Percentiles rank a stretch among this genome's conserved stretches.
phyloP scores from a whole-genome alignment of 306 rosid genomes.

The Fragaria nilgerrensis region DNA sequence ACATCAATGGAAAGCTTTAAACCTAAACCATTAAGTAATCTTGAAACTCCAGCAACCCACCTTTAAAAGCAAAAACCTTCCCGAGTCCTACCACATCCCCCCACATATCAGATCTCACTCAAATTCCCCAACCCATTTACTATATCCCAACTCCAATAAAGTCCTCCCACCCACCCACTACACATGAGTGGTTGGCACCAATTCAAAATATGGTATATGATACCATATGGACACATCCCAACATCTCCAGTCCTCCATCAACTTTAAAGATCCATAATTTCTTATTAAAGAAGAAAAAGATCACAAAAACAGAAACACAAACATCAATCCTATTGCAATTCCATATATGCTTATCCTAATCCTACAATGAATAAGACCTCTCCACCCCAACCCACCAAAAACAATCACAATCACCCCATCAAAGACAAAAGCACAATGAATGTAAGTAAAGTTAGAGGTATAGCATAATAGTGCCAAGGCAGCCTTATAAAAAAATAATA shows the following conservation, averaged over 20 bases:
- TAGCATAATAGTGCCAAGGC: neutral
- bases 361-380: neutral
- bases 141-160: slow-evolving; percentile 20
- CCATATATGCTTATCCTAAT: neutral
- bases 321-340: neutral
- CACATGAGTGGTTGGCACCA: slow-evolving; percentile 21
- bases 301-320: neutral
- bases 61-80: slow-evolving; percentile 12
- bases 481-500: neutral
- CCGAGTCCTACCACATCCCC: slow-evolving; percentile 29
- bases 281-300: neutral
- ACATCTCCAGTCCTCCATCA: neutral
- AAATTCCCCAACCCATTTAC: slow-evolving; percentile 6
- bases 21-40: neutral
- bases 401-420: neutral
- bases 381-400: neutral
- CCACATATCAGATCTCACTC: slow-evolving; percentile 22
- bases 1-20: neutral
- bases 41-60: slow-evolving; percentile 6
- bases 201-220: slow-evolving; percentile 12
- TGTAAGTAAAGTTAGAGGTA: neutral
- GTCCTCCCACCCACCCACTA: slow-evolving; percentile 22
- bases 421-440: neutral
- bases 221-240: neutral
- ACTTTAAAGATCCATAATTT: slow-evolving; percentile 9